Conservation (phyloP, 2,329 filamentous ascomycete species). For the Fusarium ramigenum region DNA sequence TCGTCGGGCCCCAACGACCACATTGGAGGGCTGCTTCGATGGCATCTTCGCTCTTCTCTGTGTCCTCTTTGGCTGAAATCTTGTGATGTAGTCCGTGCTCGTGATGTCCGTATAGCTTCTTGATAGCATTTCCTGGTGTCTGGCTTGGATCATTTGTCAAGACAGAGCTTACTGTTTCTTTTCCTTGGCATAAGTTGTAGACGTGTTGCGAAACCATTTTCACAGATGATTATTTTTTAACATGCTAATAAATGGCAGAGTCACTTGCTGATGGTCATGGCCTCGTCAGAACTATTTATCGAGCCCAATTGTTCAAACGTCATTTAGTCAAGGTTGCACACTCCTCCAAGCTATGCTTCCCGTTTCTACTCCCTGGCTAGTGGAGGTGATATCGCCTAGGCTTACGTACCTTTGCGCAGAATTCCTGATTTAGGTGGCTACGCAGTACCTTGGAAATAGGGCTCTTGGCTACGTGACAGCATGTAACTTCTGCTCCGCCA, state of each 20-base stretch:
- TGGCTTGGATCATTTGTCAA: constrained; percentile 63
- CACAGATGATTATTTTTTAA: background rate
- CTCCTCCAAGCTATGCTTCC: background rate
- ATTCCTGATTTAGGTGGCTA: background rate
- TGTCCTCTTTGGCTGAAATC: background rate
- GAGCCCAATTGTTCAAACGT: background rate
- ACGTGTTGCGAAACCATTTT: constrained; percentile 49
- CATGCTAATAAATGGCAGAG: background rate
- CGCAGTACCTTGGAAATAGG: background rate
- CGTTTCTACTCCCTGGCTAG: background rate
- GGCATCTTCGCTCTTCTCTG: constrained; percentile 52
- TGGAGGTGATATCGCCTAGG: background rate
- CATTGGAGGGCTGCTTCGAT: constrained; percentile 66
- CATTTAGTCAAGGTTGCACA: background rate
- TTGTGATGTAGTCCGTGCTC: constrained; percentile 13
- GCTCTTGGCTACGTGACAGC: background rate
- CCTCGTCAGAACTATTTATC: background rate
- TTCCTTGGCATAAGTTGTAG: constrained; percentile 60
- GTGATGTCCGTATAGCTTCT: constrained; percentile 60
- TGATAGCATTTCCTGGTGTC: constrained; percentile 63
- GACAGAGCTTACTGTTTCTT: constrained; percentile 65
- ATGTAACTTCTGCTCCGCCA: background rate
- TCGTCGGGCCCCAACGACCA: constrained; percentile 71
- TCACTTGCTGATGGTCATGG: background rate
- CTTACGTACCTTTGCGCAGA: constrained; percentile 3